phyloP scores from a whole-genome alignment of 2,329 filamentous ascomycete species.

The Clathrospora elynae region DNA sequence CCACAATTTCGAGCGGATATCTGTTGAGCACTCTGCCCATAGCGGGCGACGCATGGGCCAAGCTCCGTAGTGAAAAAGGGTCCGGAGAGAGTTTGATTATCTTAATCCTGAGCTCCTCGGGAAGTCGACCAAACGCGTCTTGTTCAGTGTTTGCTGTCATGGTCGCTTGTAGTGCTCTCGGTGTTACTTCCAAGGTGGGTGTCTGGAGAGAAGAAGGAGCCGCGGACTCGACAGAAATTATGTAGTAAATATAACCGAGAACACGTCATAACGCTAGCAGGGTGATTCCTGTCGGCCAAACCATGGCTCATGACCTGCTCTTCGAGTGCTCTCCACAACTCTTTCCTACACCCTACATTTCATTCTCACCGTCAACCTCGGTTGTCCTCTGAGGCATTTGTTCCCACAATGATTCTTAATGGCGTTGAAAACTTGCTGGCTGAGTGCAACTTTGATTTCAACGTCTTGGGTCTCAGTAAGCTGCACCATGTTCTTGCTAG shows the following conservation, averaged over 20 bases:
- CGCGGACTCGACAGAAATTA: constrained; percentile 3
- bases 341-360: neutral
- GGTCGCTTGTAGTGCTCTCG: neutral
- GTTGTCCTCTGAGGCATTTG: constrained; percentile 2
- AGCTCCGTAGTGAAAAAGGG: constrained; percentile 9
- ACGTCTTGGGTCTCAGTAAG: too few species aligned
- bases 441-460: too few species aligned
- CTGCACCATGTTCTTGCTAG: constrained; percentile 7
- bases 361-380: neutral
- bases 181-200: neutral
- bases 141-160: constrained; percentile 3
- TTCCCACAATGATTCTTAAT: neutral
- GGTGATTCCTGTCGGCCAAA: constrained; percentile 2
- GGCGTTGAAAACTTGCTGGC: too few species aligned
- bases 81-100: constrained; percentile 10
- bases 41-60: constrained; percentile 11
- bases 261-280: neutral
- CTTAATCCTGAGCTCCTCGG: constrained; percentile 12
- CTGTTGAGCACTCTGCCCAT: constrained; percentile 12
- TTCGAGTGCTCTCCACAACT: constrained; percentile 3
- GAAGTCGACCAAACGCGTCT: constrained; percentile 11
- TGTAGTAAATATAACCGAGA: constrained; percentile 1
- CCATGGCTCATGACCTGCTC: neutral
- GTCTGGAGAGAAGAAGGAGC: constrained; percentile 7
- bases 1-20: constrained; percentile 16